Evolutionary conservation across 2,329 filamentous ascomycete genomes (phyloP), one percentile per base, ranked within the genome.

Genomic region (Claviceps pazoutovae): DNA sequence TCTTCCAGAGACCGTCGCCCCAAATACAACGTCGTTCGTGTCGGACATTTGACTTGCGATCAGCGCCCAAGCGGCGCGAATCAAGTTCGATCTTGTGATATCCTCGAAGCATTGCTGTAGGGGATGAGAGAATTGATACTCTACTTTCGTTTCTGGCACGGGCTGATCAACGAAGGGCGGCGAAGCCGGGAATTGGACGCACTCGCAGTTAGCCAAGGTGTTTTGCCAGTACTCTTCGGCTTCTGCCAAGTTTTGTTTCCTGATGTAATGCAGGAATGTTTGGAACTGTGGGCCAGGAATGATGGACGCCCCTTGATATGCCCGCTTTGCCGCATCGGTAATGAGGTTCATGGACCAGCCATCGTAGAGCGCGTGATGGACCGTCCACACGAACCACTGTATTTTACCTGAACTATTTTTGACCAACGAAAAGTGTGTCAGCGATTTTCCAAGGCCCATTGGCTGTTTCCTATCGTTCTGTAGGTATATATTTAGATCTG

Each of bases 351-450:
- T 73, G 9, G 74, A 55, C 55, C 53, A 56, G n/a, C 53, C 75
- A 45, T 79, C 76, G 50, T 78, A 78, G 0, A 77, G 59, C 7
- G 71, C 71, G 51, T 78, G 75, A 53, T 76, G 74, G 57, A 73
- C 68, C 0, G 45, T 52, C 47, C 48, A 19, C 3, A 47, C 70
- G 70, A 57, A 71, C 60, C 17, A 74, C 65, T 53, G 74, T 68
- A 53, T 68, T 59, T 8, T 4, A 54, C 48, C 58, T 59, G 30
- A 53, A 4, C 61, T 57, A 23, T 65, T 60, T 3, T 56, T 49
- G 3, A 72, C 57, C 7, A 74, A 59, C 3, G 65, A 68, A 49
- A 69, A 72, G 7, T 70, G 66, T 2, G 69, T 64, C 1, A 75
- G 61, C 1, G 67, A 63, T 41, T 61, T 66, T 8, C 71, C 71